These are phyloP conservation scores for Fusarium sp. DNA, from an alignment of 2,329 filamentous ascomycete species.

Conservation along the genomic window DNA sequence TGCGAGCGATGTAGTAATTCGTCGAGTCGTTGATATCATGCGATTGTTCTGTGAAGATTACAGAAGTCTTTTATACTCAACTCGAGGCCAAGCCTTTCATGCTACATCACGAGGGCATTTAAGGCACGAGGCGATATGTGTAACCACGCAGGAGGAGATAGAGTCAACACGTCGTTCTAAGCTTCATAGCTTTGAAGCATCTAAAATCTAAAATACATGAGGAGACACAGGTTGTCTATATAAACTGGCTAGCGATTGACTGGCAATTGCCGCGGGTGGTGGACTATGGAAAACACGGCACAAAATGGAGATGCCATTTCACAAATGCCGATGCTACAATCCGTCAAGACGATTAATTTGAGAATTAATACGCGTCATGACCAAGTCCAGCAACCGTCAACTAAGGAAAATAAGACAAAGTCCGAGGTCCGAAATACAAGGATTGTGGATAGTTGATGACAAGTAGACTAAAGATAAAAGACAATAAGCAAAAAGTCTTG, in stretches of 20 bases:
- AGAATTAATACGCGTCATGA: constrained; percentile 1
- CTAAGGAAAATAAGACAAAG: constrained; percentile 10
- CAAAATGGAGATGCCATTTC: constrained; percentile 1
- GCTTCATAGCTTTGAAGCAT: neutral
- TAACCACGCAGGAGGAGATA: no score
- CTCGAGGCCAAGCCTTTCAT: neutral
- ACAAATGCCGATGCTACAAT: neutral
- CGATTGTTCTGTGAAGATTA: neutral
- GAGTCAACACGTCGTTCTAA: neutral
- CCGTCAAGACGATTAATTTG: neutral
- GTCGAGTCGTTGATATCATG: neutral
- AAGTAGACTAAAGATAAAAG: constrained; percentile 24
- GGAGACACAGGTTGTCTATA: constrained; percentile 3
- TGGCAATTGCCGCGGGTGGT: neutral
- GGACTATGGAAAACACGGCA: constrained; percentile 21
- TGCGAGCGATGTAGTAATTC: no score
- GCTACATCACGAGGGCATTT: neutral
- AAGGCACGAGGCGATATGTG: neutral
- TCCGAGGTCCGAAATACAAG: constrained; percentile 3
- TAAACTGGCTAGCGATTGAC: neutral
- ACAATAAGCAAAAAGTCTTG: constrained; percentile 34
- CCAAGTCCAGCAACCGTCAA: neutral
- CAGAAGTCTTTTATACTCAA: neutral
- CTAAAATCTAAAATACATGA: neutral
- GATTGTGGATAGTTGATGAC: constrained; percentile 23